Conservation (phyloP, 345 rosid genomes). For the Citrus sinensis region DVS_A1.0 CM039167.1:26676501-26677000, state of each 20-base stretch:
- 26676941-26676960: not conserved
- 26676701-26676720: conserved; percentile 81
- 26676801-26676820: conserved; percentile 51
- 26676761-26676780: conserved; percentile 71
- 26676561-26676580: not conserved
- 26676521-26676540: not conserved
- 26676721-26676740: conserved; percentile 85
- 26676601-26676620: not conserved
- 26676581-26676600: not conserved
- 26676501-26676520: not conserved
- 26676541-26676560: not conserved
- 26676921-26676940: not conserved
- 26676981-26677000: not conserved
- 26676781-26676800: conserved; percentile 75
- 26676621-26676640: conserved; percentile 33
- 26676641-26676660: conserved; percentile 53
- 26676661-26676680: conserved; percentile 48
- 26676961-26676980: not conserved
- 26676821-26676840: not conserved
- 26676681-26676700: conserved; percentile 71
- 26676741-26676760: conserved; percentile 66
- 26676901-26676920: not conserved
- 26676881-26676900: not conserved
- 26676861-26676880: not conserved
- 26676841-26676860: not conserved